phyloP scores from a whole-genome alignment of 371 early-diverging fungal species.

The Apophysomyces elegans region DNA sequence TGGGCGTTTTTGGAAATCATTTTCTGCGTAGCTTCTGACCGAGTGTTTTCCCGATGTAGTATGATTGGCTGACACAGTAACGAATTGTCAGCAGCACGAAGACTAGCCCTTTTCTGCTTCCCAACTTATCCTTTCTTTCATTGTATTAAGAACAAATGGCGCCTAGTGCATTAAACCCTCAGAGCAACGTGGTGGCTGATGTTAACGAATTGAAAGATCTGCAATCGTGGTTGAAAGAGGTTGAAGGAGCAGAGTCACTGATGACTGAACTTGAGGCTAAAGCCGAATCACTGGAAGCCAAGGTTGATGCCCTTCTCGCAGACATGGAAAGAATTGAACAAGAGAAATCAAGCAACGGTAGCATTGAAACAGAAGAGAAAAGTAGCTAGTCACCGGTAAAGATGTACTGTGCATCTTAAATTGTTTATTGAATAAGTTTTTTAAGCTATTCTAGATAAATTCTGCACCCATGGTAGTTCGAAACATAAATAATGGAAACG shows the following conservation, averaged over 20 bases:
- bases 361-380: neutral
- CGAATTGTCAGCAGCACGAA: neutral
- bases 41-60: neutral
- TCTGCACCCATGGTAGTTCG: no score
- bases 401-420: no score
- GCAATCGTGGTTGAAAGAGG: conserved; percentile 48
- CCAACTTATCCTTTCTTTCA: neutral
- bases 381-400: neutral
- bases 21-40: no score
- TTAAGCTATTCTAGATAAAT: no score
- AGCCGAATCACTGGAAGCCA: conserved; percentile 39
- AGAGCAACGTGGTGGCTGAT: neutral
- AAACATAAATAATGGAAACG: no score
- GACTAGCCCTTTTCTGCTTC: neutral
- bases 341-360: no score
- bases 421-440: no score
- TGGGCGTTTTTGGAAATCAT: no score
- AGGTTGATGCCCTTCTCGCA: conserved; percentile 44
- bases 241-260: conserved; percentile 41
- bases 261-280: conserved; percentile 48
- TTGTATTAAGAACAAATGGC: neutral
- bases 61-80: neutral
- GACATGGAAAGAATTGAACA: conserved; percentile 20
- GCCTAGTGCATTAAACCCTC: neutral
- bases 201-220: conserved; percentile 24